Base-by-base conservation (phyloP, 2,329 filamentous ascomycete species). In the Fusarium oxysporum region DNA sequence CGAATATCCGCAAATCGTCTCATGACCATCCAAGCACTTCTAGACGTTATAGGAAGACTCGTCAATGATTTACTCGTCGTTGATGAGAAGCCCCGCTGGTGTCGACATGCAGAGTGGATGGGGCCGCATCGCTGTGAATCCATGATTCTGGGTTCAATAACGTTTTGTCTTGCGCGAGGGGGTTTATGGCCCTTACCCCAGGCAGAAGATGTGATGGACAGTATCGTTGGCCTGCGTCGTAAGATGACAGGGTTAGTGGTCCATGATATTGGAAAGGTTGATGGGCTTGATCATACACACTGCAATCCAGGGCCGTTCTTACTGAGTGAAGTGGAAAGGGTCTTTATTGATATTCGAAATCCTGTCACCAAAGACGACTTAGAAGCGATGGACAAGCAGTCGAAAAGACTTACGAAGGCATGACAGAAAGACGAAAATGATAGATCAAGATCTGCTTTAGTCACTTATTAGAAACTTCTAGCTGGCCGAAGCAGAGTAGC, bases 51-150 rank as follows among this genome's bases (percentile, higher is more conserved):
- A 4, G 6, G 28, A n/a, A 41, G 32, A 3, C 35, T 55, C 19
- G 2, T 55, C 16, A 38, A 55, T 17, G 21, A 33, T 30, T 9
- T 55, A 10, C 37, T 55, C 3, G 37, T 55, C 3, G 51, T 55
- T 9, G 78, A 81, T 45, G 79, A 80, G 54, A 73, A 72, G 25
- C 77, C 78, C 6, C 74, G 80, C 14, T 81, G 80, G 79, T 82
- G 80, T 37, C 73, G 71, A 1, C 78, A 81, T 59, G 80, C 80
- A 2, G 72, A 74, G 8, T 82, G 76, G 72, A 80, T 81, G 78
- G 80, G 80, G 1, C 79, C 51, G 37, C 80, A 82, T 54, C 72
- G 78, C 13, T 82, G 81, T 64, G 81, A 82, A 41, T 82, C 79
- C 28, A 82, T 81, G 80, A 81, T 82, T 13, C 71, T 82, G 1